Evolutionary conservation across 768 basidiomycete species (phyloP).

Genomic region (Lentinus tigrinus): DNA sequence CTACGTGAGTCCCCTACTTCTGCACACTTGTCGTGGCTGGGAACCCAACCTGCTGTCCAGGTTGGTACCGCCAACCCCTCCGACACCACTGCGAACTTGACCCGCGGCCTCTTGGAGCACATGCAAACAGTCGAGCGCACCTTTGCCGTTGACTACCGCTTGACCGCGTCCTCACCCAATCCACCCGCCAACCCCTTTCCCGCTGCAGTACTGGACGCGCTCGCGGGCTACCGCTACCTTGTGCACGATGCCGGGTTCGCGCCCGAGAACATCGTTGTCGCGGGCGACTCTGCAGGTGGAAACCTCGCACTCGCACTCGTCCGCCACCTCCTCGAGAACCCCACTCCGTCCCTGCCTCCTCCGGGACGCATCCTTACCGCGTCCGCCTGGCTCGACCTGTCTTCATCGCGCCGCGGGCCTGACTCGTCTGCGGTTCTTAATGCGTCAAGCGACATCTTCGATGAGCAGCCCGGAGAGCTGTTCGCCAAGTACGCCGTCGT

Average conservation of each 20-base stretch:
- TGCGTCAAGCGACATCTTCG: conserved; percentile 31
- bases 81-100: neutral
- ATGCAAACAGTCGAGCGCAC: conserved; percentile 43
- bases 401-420: conserved; percentile 35
- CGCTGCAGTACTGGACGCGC: conserved; percentile 68
- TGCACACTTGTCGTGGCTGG: neutral
- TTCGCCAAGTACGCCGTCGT: conserved; percentile 5
- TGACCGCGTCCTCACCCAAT: conserved; percentile 47
- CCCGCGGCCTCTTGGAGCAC: conserved; percentile 22
- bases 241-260: conserved; percentile 54
- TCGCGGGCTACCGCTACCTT: conserved; percentile 75
- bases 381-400: conserved; percentile 58
- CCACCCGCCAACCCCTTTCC: conserved; percentile 62
- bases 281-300: conserved; percentile 78
- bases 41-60: neutral
- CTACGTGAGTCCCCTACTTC: neutral
- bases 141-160: conserved; percentile 70
- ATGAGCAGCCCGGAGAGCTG: neutral
- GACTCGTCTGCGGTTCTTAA: neutral
- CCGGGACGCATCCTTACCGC: conserved; percentile 47
- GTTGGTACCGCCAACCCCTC: neutral
- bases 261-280: conserved; percentile 62
- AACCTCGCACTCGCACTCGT: conserved; percentile 66
- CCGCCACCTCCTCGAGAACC: conserved; percentile 60
- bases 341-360: conserved; percentile 35